Evolutionary conservation across 805 yeast genomes (phyloP).

Genomic region (Kazachstania martiniae): DNA sequence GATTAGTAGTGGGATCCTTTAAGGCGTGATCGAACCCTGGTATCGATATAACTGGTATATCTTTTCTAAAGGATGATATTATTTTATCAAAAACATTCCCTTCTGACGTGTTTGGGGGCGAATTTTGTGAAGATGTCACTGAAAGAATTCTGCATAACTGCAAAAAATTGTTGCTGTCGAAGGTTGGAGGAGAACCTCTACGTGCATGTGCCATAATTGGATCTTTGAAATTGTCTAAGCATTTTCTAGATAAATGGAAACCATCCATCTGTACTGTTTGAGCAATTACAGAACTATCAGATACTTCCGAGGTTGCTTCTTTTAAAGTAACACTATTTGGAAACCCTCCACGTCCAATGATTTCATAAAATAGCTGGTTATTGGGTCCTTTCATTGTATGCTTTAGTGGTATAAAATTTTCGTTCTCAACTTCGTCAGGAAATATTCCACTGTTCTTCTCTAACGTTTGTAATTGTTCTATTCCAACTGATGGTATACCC

Average conservation of each 20-base stretch:
- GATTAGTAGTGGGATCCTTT: constrained; percentile 60
- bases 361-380: constrained; percentile 8
- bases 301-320: constrained; percentile 4
- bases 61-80: constrained; percentile 9
- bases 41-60: constrained; percentile 31
- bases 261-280: constrained; percentile 65
- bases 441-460: constrained; percentile 10
- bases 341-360: constrained; percentile 25
- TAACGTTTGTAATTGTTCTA: constrained; percentile 7
- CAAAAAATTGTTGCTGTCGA: constrained; percentile 43
- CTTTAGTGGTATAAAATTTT: constrained; percentile 13
- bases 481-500: constrained; percentile 3
- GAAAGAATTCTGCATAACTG: constrained; percentile 16
- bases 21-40: constrained; percentile 71
- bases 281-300: constrained; percentile 21
- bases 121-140: constrained; percentile 10
- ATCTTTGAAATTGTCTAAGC: constrained; percentile 40
- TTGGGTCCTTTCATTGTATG: constrained; percentile 8
- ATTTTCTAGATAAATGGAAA: constrained; percentile 48
- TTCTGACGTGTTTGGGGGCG: constrained; percentile 8
- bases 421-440: constrained; percentile 15
- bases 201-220: constrained; percentile 46
- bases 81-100: constrained; percentile 9
- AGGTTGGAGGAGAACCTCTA: constrained; percentile 83
- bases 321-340: constrained; percentile 20